phyloP scores from a whole-genome alignment of 2,329 filamentous ascomycete genomes.

The Ustulina deusta region DNA sequence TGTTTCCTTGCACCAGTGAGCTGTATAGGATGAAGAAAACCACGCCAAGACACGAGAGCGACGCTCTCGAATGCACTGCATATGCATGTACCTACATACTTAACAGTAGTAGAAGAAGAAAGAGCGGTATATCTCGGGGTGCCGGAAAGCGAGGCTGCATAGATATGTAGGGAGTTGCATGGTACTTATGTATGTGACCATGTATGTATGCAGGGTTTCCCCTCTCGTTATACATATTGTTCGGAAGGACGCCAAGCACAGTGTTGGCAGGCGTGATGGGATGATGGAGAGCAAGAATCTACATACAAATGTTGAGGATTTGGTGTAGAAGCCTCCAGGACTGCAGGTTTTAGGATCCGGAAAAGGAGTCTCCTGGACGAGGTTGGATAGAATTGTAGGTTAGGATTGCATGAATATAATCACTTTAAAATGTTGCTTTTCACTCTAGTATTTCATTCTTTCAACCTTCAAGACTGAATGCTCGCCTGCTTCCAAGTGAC shows the following conservation, averaged over 20 bases:
- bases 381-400: too few species aligned
- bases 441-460: too few species aligned
- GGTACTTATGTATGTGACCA: slow-evolving; percentile 12
- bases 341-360: too few species aligned
- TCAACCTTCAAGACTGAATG: too few species aligned
- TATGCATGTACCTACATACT: background rate
- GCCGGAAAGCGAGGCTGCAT: slow-evolving; percentile 30
- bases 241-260: background rate
- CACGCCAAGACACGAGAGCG: background rate
- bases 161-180: slow-evolving; percentile 13
- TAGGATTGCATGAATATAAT: too few species aligned
- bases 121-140: slow-evolving; percentile 2
- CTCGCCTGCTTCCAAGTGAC: too few species aligned
- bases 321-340: too few species aligned
- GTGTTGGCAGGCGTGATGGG: background rate
- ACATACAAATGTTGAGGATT: too few species aligned
- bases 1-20: background rate
- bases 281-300: background rate
- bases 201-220: background rate
- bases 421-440: too few species aligned
- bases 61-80: background rate
- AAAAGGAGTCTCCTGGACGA: too few species aligned
- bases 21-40: background rate
- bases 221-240: background rate
- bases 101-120: background rate